Base-by-base conservation (phyloP, 345 rosid genomes). In the Salix dunnii region DNA sequence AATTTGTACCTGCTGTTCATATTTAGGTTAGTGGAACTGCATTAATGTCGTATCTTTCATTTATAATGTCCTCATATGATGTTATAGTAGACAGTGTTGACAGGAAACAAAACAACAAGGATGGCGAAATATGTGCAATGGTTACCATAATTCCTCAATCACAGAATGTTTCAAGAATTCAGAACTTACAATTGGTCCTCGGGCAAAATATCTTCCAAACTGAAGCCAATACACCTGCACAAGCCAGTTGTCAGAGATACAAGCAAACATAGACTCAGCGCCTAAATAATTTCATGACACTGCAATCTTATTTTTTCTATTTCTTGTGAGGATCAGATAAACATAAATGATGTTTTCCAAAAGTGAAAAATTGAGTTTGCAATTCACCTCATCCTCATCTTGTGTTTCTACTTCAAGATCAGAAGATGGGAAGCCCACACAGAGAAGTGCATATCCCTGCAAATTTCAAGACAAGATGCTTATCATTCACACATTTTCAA, bases 191-290 rank as follows among this genome's bases (percentile, higher is more conserved):
- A 92, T 79, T 60, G 97, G 97, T 84, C 99, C 97, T 80, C 94
- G 92, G 5, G 99, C 99, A 68, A 91, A 93, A 89, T 93, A 95
- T 93, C 99, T 90, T 89, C 99, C 99, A 78, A 95, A 95, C 74
- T 95, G 97, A 81, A 94, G 97, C 97, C 98, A 92, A 78, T 94
- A 92, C 20, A 94, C 97, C 98, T 94, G 91, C 71, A 75, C 68
- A 66, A 36, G 64, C 25, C 76, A 78, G 23, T 42, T 2, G 43
- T 63, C 80, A 75, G 28, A 21, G 1, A 14, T 30, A 31, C 30
- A 48, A 72, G 46, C 36, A 70, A 62, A 70, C 31, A 23, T 48
- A 72, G 66, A 72, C 27, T 64, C 53, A 27, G 67, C 11, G 17
- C 46, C 64, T 70, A 31, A 43, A 35, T 3, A 40, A 51, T 23